These are phyloP conservation scores for Rhizophagus sp. DNA, from an alignment of 192 early-diverging fungal species.

Conservation along the genomic window DNA sequence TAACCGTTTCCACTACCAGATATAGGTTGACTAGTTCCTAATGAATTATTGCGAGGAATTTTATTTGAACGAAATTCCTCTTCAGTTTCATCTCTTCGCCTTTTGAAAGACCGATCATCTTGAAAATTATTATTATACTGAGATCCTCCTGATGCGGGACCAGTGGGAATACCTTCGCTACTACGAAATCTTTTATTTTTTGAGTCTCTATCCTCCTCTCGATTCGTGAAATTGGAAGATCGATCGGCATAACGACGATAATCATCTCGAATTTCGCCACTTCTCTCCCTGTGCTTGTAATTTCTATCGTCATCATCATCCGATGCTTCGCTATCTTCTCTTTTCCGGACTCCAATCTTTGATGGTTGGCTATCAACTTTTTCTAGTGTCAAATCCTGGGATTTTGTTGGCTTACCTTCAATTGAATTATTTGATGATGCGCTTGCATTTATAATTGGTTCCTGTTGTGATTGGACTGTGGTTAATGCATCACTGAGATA, in stretches of 20 bases:
- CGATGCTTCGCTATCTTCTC: constrained; percentile 52
- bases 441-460: constrained; percentile 1
- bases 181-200: constrained; percentile 35
- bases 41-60: constrained; percentile 25
- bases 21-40: constrained; percentile 7
- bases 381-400: not conserved
- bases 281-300: constrained; percentile 65
- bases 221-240: constrained; percentile 1
- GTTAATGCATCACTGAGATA: constrained; percentile 38
- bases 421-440: constrained; percentile 4
- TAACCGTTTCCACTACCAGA: constrained; percentile 19
- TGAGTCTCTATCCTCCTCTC: constrained; percentile 31
- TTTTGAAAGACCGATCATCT: constrained; percentile 29
- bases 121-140: constrained; percentile 30
- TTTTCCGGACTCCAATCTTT: constrained; percentile 31
- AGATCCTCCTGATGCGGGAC: constrained; percentile 30
- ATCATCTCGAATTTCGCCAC: constrained; percentile 43
- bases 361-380: constrained; percentile 1
- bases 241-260: constrained; percentile 22
- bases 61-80: constrained; percentile 34
- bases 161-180: constrained; percentile 30
- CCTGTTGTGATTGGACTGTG: not conserved
- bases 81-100: constrained; percentile 29
- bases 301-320: constrained; percentile 75
- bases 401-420: constrained; percentile 8